Base-by-base conservation (phyloP, 176 grass and related monocot genomes). In the Panicum miliaceum region DNA sequence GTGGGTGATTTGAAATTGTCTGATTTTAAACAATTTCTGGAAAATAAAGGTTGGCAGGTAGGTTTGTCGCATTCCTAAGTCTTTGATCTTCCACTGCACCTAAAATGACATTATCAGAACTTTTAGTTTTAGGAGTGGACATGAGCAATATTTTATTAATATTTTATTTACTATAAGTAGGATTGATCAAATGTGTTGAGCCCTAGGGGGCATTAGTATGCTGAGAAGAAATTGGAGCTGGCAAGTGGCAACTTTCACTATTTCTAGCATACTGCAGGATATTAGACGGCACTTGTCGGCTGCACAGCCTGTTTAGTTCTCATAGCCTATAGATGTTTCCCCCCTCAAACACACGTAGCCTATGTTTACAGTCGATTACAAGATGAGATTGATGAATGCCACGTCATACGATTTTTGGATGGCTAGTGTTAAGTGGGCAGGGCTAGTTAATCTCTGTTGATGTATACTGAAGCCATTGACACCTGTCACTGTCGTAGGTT, bases 1-100 rank as follows among this genome's bases (percentile, higher is more conserved):
- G 91, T 97, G 54, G 95, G 95, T 76, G 95, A 94, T 89, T 41
- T 97, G 43, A 94, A 94, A 78, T 71, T 94, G 75, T 89, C 90
- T 48, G 87, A 97, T 86, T 97, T 97, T 85, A 94, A 97, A 91
- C 92, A 97, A 62, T 94, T 94, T 78, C 91, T 98, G 68, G 84
- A 85, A 78, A 90, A 84, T 75, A 94, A 94, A 89, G 92, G 90
- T 12, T 84, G 91, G 61, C 95, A 98, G 92, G 95, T 94, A 82
- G 25, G 65, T 65, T 48, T 80, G 59, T 59, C 69, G 5, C 36
- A 10, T 82, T 57, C 41, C 42, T 60, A 20, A 23, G 53, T 69
- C 38, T 82, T 68, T 22, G 4, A 41, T 18, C 51, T 19, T 79
- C 25, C 15, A 67, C 14, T 40, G 47, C 53, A 51, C 43, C 46